Evolutionary conservation across 805 yeast genomes (phyloP).

Genomic region (Kazachstania psychrophila): DNA sequence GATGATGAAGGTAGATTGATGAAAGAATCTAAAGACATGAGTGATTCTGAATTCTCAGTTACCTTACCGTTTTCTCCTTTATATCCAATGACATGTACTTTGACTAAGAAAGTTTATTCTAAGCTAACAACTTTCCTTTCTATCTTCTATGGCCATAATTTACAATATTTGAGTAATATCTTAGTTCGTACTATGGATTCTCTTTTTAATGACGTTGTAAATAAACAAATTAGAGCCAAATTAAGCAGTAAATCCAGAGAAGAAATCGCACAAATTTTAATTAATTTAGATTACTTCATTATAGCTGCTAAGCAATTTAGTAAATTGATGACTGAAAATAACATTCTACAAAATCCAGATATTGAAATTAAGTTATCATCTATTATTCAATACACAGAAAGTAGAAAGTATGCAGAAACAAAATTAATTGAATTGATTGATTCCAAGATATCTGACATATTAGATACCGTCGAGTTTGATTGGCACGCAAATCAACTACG

Average conservation of each 20-base stretch:
- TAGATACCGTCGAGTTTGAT: conserved; percentile 79
- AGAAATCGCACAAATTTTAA: conserved; percentile 78
- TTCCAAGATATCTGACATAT: conserved; percentile 62
- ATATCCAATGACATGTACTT: conserved; percentile 78
- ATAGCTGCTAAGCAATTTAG: conserved; percentile 63
- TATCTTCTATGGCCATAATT: conserved; percentile 54
- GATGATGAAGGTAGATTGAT: conserved; percentile 29
- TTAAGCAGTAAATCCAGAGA: conserved; percentile 73
- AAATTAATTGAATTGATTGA: conserved; percentile 79
- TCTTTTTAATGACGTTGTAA: conserved; percentile 58
- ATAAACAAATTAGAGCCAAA: conserved; percentile 50
- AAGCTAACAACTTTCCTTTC: conserved; percentile 57
- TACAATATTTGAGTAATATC: conserved; percentile 50
- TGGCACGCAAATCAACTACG: conserved; percentile 54
- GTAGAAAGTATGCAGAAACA: conserved; percentile 66
- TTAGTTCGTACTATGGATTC: conserved; percentile 55
- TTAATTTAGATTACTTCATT: conserved; percentile 80
- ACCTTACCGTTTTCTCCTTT: conserved; percentile 81
- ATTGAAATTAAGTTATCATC: conserved; percentile 42
- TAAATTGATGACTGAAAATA: conserved; percentile 32
- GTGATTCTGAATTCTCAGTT: conserved; percentile 39
- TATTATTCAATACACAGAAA: conserved; percentile 43
- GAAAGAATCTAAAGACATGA: conserved; percentile 1
- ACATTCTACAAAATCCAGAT: conserved; percentile 30
- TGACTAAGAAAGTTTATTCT: conserved; percentile 54